Base-by-base conservation (phyloP, 2,329 filamentous ascomycete species). In the Claviceps capensis region DNA sequence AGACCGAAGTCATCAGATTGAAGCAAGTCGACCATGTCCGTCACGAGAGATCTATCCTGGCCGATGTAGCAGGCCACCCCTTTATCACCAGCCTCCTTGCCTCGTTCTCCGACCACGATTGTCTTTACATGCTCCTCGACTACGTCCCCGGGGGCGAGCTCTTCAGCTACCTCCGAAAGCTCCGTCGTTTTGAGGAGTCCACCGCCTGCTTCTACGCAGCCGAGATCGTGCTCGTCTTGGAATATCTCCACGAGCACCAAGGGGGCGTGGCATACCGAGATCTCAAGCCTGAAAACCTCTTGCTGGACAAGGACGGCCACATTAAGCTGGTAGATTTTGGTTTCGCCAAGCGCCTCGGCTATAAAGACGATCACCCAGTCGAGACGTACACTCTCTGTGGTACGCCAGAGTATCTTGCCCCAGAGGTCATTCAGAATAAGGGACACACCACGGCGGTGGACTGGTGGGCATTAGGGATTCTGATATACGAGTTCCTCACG, bases 11-110 rank as follows among this genome's bases (percentile, higher is more conserved):
- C 45, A 85, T 93, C 65, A 83, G 83, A 57, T 77, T 91, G 53
- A 91, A 91, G 73, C 87, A 93, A 64, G 83, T 91, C 59, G 86
- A 91, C 68, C 87, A 93, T 67, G 86, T 91, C 51, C 83, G 85
- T 55, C 86, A 90, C 68, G 87, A 93, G 73, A 83, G 86, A 60
- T 79, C 82, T 56, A 83, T 91, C 59, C 79, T 93, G 49, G 79
- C 81, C 61, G 82, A 86, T 57, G 84, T 91, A 47, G 82, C 84
- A 47, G 86, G 86, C 23, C 83, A 90, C 63, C 87, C 87, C 23
- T 93, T 91, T 69, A 90, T 93, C 64, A 90, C 87, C 50, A 83
- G 79, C 56, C 77, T 91, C 63, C 75, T 85, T 48, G 84, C 83
- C 55, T 88, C 86, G 58, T 93, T 91, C 70, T 82, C 87, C 63